Evolutionary conservation across 2,329 filamentous ascomycete genomes (phyloP).

Genomic region (Colletotrichum phormii): DNA sequence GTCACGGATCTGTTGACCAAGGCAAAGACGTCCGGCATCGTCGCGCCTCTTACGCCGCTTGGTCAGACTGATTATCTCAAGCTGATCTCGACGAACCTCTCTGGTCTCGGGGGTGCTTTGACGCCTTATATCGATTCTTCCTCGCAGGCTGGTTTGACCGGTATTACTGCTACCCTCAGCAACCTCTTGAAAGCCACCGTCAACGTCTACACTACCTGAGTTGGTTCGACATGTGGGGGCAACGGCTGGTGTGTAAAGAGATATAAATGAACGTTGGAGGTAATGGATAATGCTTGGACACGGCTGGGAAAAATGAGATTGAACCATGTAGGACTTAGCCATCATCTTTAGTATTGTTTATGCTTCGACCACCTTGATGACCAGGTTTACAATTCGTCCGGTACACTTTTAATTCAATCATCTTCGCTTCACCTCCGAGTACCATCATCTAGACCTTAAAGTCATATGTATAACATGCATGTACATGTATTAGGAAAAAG

Average conservation of each 20-base stretch:
- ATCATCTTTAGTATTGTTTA: neutral
- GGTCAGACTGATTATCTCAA: neutral
- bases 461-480: too few relatives aligned
- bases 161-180: neutral
- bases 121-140: neutral
- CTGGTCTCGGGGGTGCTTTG: neutral
- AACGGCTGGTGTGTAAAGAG: too few relatives aligned
- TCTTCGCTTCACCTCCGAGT: neutral
- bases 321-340: neutral
- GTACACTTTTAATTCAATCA: neutral
- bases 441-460: neutral
- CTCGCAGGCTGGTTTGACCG: neutral
- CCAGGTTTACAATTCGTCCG: neutral
- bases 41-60: neutral
- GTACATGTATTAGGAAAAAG: too few relatives aligned
- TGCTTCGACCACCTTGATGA: neutral
- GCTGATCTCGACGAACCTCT: neutral
- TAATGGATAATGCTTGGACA: neutral
- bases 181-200: neutral
- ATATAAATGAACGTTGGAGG: neutral
- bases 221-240: too few relatives aligned
- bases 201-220: neutral
- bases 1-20: neutral
- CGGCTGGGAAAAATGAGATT: neutral
- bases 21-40: neutral